These are phyloP conservation scores for Nicotiana sylvestris DNA, from an alignment of 257 asterid species.

Conservation along the genomic window DNA sequence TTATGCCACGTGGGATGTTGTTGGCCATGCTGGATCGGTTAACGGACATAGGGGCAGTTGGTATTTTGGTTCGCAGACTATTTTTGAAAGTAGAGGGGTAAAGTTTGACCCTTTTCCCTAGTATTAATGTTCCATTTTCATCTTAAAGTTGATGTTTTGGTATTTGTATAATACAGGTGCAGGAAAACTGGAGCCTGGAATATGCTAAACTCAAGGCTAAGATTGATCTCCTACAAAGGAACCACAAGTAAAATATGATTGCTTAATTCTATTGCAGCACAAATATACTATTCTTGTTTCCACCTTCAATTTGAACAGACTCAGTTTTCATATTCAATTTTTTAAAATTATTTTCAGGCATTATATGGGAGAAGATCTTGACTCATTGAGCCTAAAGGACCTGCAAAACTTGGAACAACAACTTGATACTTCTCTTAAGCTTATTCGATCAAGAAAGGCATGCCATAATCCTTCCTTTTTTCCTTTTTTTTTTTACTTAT, in stretches of 20 bases:
- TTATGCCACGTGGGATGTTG: no score
- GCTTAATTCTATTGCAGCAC: neutral
- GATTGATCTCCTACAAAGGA: conserved; percentile 40
- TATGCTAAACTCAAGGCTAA: conserved; percentile 31
- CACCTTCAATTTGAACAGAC: neutral
- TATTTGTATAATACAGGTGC: neutral
- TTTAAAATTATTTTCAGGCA: conserved; percentile 16
- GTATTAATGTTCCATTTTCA: no score
- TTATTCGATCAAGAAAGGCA: conserved; percentile 39
- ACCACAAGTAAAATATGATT: conserved; percentile 8
- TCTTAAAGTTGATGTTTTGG: neutral
- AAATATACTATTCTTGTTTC: neutral
- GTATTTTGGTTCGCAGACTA: no score
- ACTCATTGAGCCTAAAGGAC: conserved; percentile 29
- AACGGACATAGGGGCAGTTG: no score
- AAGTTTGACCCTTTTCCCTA: no score
- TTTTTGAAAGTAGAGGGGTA: no score
- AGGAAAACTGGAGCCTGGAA: conserved; percentile 7
- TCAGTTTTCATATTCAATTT: neutral
- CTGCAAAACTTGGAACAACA: conserved; percentile 49
- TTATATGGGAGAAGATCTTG: conserved; percentile 47
- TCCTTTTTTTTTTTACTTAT: no score
- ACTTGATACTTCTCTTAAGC: conserved; percentile 42
- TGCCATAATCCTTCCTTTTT: no score
- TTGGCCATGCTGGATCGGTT: no score